Evolutionary conservation across 2,329 filamentous ascomycete species (phyloP), one percentile per base, ranked within the genome.

Genomic region (Elsinoe ampelina): DNA sequence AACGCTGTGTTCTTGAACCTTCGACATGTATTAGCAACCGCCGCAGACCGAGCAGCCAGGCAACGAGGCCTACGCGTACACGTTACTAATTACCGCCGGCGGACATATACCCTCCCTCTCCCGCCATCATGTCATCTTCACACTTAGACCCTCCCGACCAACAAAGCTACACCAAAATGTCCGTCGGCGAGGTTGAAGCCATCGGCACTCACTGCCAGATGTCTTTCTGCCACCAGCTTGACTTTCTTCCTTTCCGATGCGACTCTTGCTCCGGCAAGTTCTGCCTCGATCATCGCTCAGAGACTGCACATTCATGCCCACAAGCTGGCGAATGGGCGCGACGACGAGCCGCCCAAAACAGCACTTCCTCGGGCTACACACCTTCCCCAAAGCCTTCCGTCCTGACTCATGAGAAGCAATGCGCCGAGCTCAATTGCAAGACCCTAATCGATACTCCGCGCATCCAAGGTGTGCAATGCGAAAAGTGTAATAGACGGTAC

Each of bases 241-340:
- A 97, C 73, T 97, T 98, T 71, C 82, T 98, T 3, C 93, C 93
- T 3, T 97, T 97, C 72, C 80, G 84, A 67, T 98, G 93, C 75
- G 88, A 95, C 69, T 93, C 87, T 63, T 98, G 93, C 74, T 80
- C 75, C 66, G 77, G 78, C 30, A 66, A 64, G 13, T 98, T 84
- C 75, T 98, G 95, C 71, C 86, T 95, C 63, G 92, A 97, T 68
- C 93, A 98, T 77, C 87, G 92, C 57, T 86, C 83, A 65, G 92
- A 97, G 75, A 81, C 82, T 17, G 75, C 88, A 0, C 95, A 98
- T 74, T 80, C 83, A 67, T 86, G 83, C 62, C 64, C 77, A 2
- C 75, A 80, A 58, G 79, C 76, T 34, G 83, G 83, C 54, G 80
- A 78, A 66, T 85, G 82, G 81, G 82, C 81, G 0, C 72, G 71